Evolutionary conservation across 331 rosid species (phyloP), one percentile per base, ranked within the genome.

Genomic region (Pyracantha coccinea): DNA sequence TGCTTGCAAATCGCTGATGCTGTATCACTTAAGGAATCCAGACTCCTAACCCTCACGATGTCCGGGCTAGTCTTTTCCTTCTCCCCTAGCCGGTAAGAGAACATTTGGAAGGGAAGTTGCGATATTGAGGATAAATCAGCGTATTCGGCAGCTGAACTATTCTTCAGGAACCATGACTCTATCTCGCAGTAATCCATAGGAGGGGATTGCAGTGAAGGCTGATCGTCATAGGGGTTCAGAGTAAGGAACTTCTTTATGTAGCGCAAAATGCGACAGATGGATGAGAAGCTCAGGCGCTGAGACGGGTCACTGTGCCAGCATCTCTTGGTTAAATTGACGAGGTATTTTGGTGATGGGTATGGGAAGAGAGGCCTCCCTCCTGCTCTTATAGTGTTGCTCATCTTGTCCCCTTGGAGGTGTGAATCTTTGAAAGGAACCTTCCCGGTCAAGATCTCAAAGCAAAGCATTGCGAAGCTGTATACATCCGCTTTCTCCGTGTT

Each of bases 291-390:
- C 0, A 92, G 91, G 41, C 99, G 93, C 60, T 86, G 93, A 44
- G 75, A 21, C 1, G 97, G 96, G 47, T 95, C 93, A 4, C 87
- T 72, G 35, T 89, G 97, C 99, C 99, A 95, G 21, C 99, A 95
- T 80, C 72, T 92, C 71, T 82, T 92, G 38, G 92, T 90, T 78
- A 95, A 76, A 62, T 45, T 90, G 9, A 90, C 99, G 58, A 95
- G 86, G 76, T 89, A 92, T 57, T 90, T 95, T 2, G 99, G 99
- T 4, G 92, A 84, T 60, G 82, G 90, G 59, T 66, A 69, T 17
- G 99, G 96, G 65, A 95, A 95, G 19, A 95, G 91, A 55, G 99
- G 99, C 73, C 99, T 85, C 77, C 93, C 98, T 50, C 98, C 99
- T 7, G 91, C 92, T 78, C 80, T 82, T 59, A 95, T 86, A 45